A percentile compares a stretch with the other conserved stretches of the same genome.
phyloP scores from a whole-genome alignment of 495 filamentous ascomycete species.

The Chlorociboria aeruginascens region DNA sequence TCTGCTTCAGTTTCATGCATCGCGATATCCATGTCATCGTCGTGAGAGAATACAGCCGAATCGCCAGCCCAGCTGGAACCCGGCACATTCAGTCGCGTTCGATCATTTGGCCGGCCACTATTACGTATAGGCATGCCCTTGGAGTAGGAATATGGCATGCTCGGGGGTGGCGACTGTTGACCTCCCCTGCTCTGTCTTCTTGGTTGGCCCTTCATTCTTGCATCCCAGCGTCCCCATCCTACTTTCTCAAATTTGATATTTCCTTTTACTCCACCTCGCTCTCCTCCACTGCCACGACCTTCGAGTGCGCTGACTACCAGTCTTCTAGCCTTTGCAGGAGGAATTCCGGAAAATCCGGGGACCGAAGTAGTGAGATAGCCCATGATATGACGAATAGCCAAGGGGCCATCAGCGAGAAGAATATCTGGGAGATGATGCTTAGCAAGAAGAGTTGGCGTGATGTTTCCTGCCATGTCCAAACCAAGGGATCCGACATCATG shows the following conservation, averaged over 20 bases:
- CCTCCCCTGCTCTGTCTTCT: conserved; percentile 32
- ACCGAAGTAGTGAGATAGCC: conserved; percentile 84
- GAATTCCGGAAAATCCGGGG: conserved; percentile 83
- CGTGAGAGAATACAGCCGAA: conserved; percentile 63
- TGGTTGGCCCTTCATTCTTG: conserved; percentile 56
- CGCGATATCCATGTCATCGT: conserved; percentile 50
- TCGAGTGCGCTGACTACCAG: conserved; percentile 78
- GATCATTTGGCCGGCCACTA: conserved; percentile 31
- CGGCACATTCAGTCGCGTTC: conserved; percentile 37
- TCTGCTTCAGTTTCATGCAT: conserved; percentile 84
- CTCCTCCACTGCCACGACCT: conserved; percentile 50
- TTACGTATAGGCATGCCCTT: conserved; percentile 56
- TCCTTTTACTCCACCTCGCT: conserved; percentile 50
- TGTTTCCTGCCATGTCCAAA: conserved; percentile 67
- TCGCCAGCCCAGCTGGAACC: conserved; percentile 54
- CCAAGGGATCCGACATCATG: conserved; percentile 31
- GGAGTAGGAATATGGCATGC: conserved; percentile 39
- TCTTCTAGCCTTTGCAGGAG: conserved; percentile 82
- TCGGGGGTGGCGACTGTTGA: conserved; percentile 34
- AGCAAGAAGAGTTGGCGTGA: conserved; percentile 77
- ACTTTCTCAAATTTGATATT: conserved; percentile 92
- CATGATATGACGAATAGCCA: conserved; percentile 93
- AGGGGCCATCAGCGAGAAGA: conserved; percentile 73
- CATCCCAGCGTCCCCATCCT: conserved; percentile 95
- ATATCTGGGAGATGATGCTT: conserved; percentile 89